Evolutionary conservation across 129 eudicot genomes (phyloP).

Genomic region (Flaveria brownii): DNA sequence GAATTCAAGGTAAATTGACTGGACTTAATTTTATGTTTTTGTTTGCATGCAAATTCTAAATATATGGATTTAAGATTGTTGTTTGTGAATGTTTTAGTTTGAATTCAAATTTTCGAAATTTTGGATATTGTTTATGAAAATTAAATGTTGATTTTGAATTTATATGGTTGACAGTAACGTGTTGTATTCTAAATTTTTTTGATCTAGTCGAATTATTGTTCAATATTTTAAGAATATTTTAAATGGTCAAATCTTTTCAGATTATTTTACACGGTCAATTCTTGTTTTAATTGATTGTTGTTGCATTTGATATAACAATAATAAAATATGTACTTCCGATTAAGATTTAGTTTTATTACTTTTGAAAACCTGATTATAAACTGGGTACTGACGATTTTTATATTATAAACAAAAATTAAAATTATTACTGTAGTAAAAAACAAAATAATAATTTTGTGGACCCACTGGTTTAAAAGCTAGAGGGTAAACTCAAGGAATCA

Average conservation of each 20-base stretch:
- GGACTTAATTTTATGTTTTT: neutral
- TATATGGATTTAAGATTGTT: neutral
- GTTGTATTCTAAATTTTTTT: slow-evolving; percentile 10
- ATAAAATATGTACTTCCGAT: neutral
- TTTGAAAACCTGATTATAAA: neutral
- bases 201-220: neutral
- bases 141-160: slow-evolving; percentile 11
- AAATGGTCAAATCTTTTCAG: neutral
- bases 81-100: neutral
- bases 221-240: neutral
- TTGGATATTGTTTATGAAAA: neutral
- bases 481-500: slow-evolving; percentile 24
- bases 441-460: slow-evolving; percentile 31
- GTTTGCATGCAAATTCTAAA: neutral
- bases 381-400: neutral
- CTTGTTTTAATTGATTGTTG: neutral
- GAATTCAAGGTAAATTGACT: slow-evolving; percentile 29
- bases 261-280: neutral
- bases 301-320: neutral
- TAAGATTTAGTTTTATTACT: neutral
- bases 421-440: slow-evolving; percentile 5
- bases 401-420: neutral
- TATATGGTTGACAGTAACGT: slow-evolving; percentile 32
- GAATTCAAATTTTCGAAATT: slow-evolving; percentile 26
- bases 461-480: neutral